phyloP scores from a whole-genome alignment of 331 rosid species.

The Quercus tomentella region DNA sequence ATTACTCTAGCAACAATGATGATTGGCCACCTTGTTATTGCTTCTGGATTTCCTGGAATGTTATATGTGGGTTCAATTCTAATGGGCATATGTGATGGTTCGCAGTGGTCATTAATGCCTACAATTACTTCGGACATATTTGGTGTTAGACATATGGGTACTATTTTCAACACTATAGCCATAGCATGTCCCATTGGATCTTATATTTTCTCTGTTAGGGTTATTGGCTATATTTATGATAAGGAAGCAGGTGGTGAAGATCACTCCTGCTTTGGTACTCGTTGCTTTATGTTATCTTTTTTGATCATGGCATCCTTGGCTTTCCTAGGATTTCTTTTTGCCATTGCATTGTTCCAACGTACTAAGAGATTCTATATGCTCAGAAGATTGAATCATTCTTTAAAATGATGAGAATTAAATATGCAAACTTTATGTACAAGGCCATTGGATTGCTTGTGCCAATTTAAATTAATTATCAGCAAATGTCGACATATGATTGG shows the following conservation, averaged over 20 bases:
- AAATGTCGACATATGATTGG: no score
- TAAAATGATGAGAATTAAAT: background rate
- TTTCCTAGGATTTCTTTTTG: constrained; percentile 55
- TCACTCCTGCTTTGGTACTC: constrained; percentile 55
- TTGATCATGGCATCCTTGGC: constrained; percentile 65
- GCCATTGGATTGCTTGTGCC: background rate
- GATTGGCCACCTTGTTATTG: constrained; percentile 61
- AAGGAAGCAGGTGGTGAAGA: constrained; percentile 37
- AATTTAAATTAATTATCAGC: no score
- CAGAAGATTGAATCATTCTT: constrained; percentile 38
- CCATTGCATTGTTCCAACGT: constrained; percentile 56
- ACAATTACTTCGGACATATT: constrained; percentile 81
- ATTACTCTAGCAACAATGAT: constrained; percentile 51
- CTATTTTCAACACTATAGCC: constrained; percentile 83
- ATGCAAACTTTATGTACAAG: background rate
- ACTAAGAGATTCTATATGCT: constrained; percentile 67
- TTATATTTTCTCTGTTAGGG: constrained; percentile 69
- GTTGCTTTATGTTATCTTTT: constrained; percentile 73
- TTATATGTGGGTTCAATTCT: constrained; percentile 71
- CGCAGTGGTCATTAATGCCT: constrained; percentile 93
- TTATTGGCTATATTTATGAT: constrained; percentile 77
- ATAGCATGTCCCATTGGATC: constrained; percentile 87
- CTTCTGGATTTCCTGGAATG: constrained; percentile 67
- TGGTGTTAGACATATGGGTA: constrained; percentile 85
- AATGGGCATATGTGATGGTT: constrained; percentile 84